Evolutionary conservation across 495 filamentous ascomycete genomes (phyloP), one percentile per base, ranked within the genome.

Genomic region (Tuber melanosporum): DNA sequence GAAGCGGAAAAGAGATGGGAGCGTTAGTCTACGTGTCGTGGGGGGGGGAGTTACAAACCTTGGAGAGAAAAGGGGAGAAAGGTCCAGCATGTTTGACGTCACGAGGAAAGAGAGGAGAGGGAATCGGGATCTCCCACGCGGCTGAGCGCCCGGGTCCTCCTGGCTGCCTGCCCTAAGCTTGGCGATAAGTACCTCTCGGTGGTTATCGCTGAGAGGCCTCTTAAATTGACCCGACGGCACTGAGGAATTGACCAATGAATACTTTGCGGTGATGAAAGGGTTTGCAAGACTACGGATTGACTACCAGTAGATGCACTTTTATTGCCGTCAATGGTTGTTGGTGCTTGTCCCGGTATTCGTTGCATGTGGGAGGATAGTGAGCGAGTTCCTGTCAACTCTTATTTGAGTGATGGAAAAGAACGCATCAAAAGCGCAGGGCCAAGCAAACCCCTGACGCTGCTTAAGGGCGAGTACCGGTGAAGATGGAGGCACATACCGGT

Each of bases 111-210:
- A n/a, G 57, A 66, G 57, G 57, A 12, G n/a, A 66, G 57, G 57
- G 57, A 66, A 66, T 66, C 57, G 57, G 57, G 57, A 66, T 66
- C 57, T 66, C 57, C 57, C 57, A 66, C 57, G 57, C 57, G 57
- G 57, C 57, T 66, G 57, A 6, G 57, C 57, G 32, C 57, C 57
- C 57, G 57, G 26, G n/a, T 66, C 57, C 57, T 66, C 10, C 57
- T 66, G 57, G n/a, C 26, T 32, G 14, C 32, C 57, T 66, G 57
- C 57, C 57, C 57, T 66, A 66, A 66, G n/a, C 57, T 66, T 66
- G 57, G 57, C 57, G 57, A 66, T 66, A 66, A 66, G 57, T n/a
- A 66, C 57, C 57, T 17, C 14, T 66, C n/a, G n/a, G 57, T 66
- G 57, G n/a, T 32, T 26, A 26, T 66, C 57, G 57, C 26, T 15